Evolutionary conservation across 1,139 yeast genomes (phyloP), one percentile per base, ranked within the genome.

Genomic region (Blastobotrys persicus): DNA sequence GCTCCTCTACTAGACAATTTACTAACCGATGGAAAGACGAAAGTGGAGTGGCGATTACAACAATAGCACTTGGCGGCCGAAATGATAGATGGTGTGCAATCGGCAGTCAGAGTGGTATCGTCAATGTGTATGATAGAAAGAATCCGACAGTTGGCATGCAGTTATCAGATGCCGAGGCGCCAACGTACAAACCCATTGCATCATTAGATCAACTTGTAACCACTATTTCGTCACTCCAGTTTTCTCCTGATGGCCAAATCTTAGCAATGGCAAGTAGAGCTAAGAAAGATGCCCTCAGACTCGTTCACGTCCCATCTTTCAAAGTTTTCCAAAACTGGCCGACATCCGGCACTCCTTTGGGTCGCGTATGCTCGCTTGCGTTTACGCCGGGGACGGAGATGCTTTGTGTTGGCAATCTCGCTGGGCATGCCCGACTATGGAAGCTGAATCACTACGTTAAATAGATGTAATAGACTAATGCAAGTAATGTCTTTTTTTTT

Each of bases 311-410:
- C 52, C 96, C 98, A 11, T 77, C 89, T 9, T 89, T 92, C 54
- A 79, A 88, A 11, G 96, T 88, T 2, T 94, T 83, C 68, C 77
- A 83, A 49, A 94, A 94, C 73, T 94, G 98, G 98, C 99, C 99
- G 17, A 92, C 98, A 2, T 83, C 92, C 50, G 92, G 89, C 6
- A 91, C 99, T 0, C 98, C 98, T 2, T 77, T 94, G 57, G 99
- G 98, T 20, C 82, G 84, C 58, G 96, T 94, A 39, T 88, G 97
- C 1, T 71, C 85, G n/a, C 84, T 81, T 2, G 78, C 81, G 9
- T 91, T 91, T 67, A 82, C 95, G 23, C 91, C 95, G 23, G 81
- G 81, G 55, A 81, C 83, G 51, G 92, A 88, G 67, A 81, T 89
- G 83, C 68, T 92, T 53, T 88, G 92, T 14, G 79, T 89, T 1